Conservation (phyloP, 2,329 filamentous ascomycete species). For the Curvularia spicifera region DNA sequence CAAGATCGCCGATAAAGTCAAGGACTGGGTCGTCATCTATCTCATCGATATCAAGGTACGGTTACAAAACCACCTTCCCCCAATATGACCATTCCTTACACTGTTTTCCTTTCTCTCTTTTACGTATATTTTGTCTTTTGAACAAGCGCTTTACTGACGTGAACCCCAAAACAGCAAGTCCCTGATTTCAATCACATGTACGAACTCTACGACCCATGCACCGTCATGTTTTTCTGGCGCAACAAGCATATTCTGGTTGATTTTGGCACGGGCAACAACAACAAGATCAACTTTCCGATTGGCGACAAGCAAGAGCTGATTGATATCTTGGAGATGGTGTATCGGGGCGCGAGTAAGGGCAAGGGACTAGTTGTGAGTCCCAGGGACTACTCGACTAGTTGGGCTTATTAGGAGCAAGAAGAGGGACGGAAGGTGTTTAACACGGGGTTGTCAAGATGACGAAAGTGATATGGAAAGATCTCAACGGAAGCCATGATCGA, state of each 20-base stretch:
- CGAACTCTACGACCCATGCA: conserved; percentile 83
- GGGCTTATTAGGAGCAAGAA: conserved; percentile 50
- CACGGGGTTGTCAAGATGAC: not conserved
- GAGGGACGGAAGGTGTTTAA: not conserved
- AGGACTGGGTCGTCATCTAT: conserved; percentile 90
- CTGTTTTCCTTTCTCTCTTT: not conserved
- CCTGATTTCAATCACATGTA: conserved; percentile 97
- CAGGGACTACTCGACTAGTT: conserved; percentile 76
- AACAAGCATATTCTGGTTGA: conserved; percentile 37
- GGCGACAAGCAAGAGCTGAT: conserved; percentile 97
- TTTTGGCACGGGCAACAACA: conserved; percentile 86
- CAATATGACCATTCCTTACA: not conserved
- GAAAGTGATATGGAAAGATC: not conserved
- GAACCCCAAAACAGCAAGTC: conserved; percentile 46
- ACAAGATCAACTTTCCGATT: conserved; percentile 91
- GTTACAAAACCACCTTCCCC: not conserved
- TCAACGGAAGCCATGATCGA: not conserved
- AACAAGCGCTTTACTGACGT: not conserved
- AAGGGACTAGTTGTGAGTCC: conserved; percentile 91
- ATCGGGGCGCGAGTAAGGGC: conserved; percentile 93
- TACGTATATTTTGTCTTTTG: too few relatives aligned
- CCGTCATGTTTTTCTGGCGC: conserved; percentile 93
- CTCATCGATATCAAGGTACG: conserved; percentile 73
- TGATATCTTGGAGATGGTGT: conserved; percentile 97
- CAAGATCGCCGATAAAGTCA: conserved; percentile 59